Evolutionary conservation across 208 protist genomes (phyloP), one percentile per base, ranked within the genome.

Genomic region (Crithidia thermophila): DNA sequence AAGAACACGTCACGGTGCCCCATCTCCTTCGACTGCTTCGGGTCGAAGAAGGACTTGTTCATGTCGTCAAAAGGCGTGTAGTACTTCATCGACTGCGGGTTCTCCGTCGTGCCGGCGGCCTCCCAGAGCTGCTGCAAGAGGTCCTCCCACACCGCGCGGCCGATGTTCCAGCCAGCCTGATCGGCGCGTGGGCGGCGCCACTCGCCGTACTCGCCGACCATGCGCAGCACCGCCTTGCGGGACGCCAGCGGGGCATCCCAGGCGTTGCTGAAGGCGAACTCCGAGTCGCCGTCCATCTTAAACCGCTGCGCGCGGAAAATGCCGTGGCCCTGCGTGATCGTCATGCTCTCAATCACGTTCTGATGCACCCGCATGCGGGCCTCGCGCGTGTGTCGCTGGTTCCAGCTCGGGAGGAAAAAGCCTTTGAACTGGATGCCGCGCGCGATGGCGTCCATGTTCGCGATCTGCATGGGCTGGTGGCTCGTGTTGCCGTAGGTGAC

Each of bases 401-500:
- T 88, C 95, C 95, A 98, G 58, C 75, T 61, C 5, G 88, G 88
- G 53, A 99, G 84, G 77, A 92, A 98, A 77, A 98, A 99, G 37
- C 98, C 98, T 25, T 80, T 84, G 28, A 94, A 75, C 53, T 91
- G 69, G 51, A 99, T 90, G 49, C 98, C 87, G 43, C 90, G 79
- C 16, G 94, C 94, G 51, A 99, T 98, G 4, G 93, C 83, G 60
- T 93, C 87, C 67, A 87, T 85, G 47, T 98, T 98, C 13, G 97
- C 80, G 16, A 99, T 72, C 61, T 93, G 85, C 50, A 99, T 88
- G 8, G 97, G 95, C 73, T 98, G 79, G 63, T 92, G 82, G 30
- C 90, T 96, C 75, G 98, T 98, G 76, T 93, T 98, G 51, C 98
- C 98, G 76, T 99, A 99, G 3, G 98, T 99, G 13, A 99, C 97